Percentiles rank a stretch among this genome's conserved stretches.
Conservation (phyloP, 1,139 yeast genomes). For the Kurtzmaniella quercitrusa region DNA sequence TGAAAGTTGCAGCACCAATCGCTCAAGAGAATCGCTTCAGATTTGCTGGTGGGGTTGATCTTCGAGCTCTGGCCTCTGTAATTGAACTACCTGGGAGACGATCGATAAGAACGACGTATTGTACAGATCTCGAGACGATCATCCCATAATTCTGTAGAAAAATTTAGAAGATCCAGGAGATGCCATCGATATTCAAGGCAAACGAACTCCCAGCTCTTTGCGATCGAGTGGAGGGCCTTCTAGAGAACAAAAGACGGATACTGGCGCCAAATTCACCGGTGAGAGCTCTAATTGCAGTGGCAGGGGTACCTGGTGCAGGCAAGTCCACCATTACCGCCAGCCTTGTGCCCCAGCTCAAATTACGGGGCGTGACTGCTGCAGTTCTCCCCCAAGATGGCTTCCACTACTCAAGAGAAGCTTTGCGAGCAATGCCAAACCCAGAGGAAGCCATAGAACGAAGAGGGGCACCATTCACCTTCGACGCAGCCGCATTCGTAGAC, state of each 20-base stretch:
- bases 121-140: too few species aligned
- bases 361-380: conserved; percentile 12
- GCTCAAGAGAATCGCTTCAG: too few species aligned
- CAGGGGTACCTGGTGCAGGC: conserved; percentile 84
- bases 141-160: too few species aligned
- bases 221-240: neutral
- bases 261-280: neutral
- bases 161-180: neutral
- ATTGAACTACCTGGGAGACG: too few species aligned
- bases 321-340: conserved; percentile 59
- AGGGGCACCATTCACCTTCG: conserved; percentile 86
- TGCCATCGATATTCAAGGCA: neutral
- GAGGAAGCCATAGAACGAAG: conserved; percentile 57
- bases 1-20: neutral
- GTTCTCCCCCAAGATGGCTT: conserved; percentile 71
- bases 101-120: too few species aligned
- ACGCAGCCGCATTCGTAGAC: conserved; percentile 40
- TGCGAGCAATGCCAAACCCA: conserved; percentile 51
- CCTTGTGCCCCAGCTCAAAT: neutral
- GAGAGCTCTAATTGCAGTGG: conserved; percentile 52
- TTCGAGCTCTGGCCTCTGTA: too few species aligned
- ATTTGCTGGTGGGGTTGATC: too few species aligned
- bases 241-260: neutral
- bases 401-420: conserved; percentile 59
- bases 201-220: neutral